Percentiles rank a stretch among this genome's conserved stretches.
phyloP scores from a whole-genome alignment of 805 yeast species.

The Yueomyces sinensis region DNA sequence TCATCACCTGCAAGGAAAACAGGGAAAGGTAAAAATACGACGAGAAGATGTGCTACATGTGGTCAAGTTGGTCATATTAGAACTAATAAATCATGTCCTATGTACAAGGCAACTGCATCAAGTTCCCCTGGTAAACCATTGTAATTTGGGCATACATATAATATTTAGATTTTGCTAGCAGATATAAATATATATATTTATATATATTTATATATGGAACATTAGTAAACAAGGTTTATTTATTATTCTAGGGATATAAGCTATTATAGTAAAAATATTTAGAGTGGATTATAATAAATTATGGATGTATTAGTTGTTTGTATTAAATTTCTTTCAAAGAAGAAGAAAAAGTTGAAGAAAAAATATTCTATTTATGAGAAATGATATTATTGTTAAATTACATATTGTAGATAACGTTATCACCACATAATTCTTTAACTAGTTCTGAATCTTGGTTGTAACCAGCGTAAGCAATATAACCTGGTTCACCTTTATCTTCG shows the following conservation, averaged over 20 bases:
- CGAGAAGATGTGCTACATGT: conserved; percentile 85
- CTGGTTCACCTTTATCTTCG: conserved; percentile 22
- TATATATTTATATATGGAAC: too few relatives aligned
- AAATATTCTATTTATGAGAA: not conserved
- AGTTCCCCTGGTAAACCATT: too few relatives aligned
- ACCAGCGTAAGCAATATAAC: conserved; percentile 23
- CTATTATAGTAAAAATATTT: too few relatives aligned
- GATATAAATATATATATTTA: too few relatives aligned
- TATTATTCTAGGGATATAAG: too few relatives aligned
- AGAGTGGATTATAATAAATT: too few relatives aligned
- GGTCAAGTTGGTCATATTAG: conserved; percentile 92
- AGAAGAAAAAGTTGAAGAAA: too few relatives aligned
- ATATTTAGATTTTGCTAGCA: too few relatives aligned
- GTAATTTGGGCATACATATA: too few relatives aligned
- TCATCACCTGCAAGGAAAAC: not conserved
- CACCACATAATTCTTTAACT: conserved; percentile 16
- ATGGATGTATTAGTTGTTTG: too few relatives aligned
- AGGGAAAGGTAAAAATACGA: conserved; percentile 27
- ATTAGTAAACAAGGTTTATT: too few relatives aligned
- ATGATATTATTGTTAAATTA: conserved; percentile 1
- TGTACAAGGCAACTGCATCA: conserved; percentile 40
- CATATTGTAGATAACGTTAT: conserved; percentile 16
- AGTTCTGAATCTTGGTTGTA: conserved; percentile 14
- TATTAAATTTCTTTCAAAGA: too few relatives aligned
- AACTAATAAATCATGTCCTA: conserved; percentile 80